A percentile compares a stretch with the other conserved stretches of the same genome.
phyloP scores from a whole-genome alignment of 2,329 filamentous ascomycete genomes.

The Penicillium hesseltinei region DNA sequence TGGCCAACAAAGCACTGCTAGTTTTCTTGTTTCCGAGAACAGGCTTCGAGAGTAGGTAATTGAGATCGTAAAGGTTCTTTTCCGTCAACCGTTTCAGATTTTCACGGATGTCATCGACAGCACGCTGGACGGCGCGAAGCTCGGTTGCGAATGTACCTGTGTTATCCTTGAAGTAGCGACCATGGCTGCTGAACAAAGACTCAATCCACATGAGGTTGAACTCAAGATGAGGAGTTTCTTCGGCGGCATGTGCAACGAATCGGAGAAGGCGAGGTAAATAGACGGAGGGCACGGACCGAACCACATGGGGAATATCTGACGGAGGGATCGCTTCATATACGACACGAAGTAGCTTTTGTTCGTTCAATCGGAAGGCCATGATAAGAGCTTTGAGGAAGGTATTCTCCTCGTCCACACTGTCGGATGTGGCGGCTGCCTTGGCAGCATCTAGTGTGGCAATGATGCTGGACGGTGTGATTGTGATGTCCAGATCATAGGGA shows the following conservation, averaged over 20 bases:
- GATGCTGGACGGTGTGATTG: constrained; percentile 84
- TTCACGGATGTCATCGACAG: constrained; percentile 73
- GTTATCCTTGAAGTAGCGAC: constrained; percentile 79
- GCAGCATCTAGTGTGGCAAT: constrained; percentile 64
- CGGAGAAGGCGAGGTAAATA: constrained; percentile 83
- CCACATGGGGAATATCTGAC: constrained; percentile 71
- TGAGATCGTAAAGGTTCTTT: constrained; percentile 84
- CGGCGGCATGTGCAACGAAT: constrained; percentile 82
- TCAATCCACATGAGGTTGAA: constrained; percentile 94
- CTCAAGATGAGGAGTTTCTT: constrained; percentile 89
- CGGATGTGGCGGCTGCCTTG: constrained; percentile 31
- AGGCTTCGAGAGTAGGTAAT: constrained; percentile 68
- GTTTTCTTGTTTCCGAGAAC: constrained; percentile 33
- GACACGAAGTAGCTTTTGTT: constrained; percentile 73
- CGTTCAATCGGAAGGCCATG: constrained; percentile 96
- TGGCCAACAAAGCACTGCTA: constrained; percentile 29
- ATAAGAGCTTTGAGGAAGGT: constrained; percentile 82
- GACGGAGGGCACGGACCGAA: constrained; percentile 74
- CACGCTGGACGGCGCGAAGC: constrained; percentile 76
- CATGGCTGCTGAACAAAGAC: constrained; percentile 74
- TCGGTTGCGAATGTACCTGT: constrained; percentile 78
- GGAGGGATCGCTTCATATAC: constrained; percentile 83
- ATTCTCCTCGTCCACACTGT: constrained; percentile 67
- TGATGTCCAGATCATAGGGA: constrained; percentile 92
- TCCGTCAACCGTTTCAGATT: constrained; percentile 82